Conservation (phyloP, 345 rosid genomes). For the Gossypium raimondii region DNA sequence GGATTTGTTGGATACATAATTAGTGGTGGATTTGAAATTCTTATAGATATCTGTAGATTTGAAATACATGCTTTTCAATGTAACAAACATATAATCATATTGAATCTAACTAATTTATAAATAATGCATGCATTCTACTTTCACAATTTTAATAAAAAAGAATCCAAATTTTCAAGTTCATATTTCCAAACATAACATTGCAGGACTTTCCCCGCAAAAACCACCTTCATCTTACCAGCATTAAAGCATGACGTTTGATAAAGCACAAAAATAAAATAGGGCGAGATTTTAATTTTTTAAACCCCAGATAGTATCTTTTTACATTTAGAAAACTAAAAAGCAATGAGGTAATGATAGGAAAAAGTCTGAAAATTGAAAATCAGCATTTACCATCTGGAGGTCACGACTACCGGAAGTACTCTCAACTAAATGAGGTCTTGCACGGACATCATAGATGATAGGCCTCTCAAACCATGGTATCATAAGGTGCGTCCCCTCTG, state of each 20-base stretch:
- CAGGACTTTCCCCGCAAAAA: too few relatives aligned
- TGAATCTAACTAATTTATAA: too few relatives aligned
- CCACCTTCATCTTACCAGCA: too few relatives aligned
- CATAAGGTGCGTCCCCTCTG: conserved; percentile 92
- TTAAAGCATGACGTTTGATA: too few relatives aligned
- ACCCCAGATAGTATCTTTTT: background rate
- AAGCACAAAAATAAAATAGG: too few relatives aligned
- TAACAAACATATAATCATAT: too few relatives aligned
- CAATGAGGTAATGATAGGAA: background rate
- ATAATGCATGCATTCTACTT: too few relatives aligned
- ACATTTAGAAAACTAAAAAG: background rate
- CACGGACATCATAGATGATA: conserved; percentile 85
- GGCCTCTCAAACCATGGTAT: conserved; percentile 94
- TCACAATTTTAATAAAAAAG: too few relatives aligned
- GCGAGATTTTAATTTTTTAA: background rate
- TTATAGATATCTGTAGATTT: background rate
- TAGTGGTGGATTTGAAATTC: background rate
- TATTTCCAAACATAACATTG: too few relatives aligned
- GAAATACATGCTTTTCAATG: too few relatives aligned
- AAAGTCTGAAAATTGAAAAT: background rate
- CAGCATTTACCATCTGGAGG: conserved; percentile 72
- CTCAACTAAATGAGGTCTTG: conserved; percentile 84
- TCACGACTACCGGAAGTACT: conserved; percentile 95
- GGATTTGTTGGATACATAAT: background rate
- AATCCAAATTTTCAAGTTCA: too few relatives aligned